A percentile compares a stretch with the other conserved stretches of the same genome.
phyloP scores from a whole-genome alignment of 495 filamentous ascomycete genomes.

The Aspergillus cristatus region DNA sequence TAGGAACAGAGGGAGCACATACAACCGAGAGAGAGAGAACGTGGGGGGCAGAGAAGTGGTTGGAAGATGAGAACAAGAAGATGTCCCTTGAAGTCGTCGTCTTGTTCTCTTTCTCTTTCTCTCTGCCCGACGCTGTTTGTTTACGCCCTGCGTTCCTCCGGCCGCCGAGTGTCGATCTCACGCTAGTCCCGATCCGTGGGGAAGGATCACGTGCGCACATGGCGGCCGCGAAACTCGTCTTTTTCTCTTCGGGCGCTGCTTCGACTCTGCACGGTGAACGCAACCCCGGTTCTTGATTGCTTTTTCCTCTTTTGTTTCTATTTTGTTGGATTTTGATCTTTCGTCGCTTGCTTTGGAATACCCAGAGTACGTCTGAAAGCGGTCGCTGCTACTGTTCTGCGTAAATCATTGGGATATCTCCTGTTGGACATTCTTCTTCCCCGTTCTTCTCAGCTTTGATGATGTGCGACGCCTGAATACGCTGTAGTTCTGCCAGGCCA shows the following conservation, averaged over 20 bases:
- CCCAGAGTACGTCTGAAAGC: no score
- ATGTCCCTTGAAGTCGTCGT: no score
- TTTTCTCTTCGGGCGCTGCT: constrained; percentile 5
- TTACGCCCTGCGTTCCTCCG: constrained; percentile 33
- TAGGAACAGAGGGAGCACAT: not conserved
- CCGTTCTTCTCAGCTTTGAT: not conserved
- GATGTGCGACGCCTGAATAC: constrained; percentile 9
- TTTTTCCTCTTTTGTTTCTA: not conserved
- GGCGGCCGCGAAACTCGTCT: constrained; percentile 13
- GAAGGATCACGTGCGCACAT: constrained; percentile 19
- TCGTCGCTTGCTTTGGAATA: no score
- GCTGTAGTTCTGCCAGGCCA: not conserved
- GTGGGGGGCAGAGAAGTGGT: not conserved
- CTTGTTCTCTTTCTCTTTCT: no score
- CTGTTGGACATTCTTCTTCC: no score
- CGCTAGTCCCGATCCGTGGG: constrained; percentile 18
- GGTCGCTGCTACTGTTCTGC: no score
- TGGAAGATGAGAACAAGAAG: no score
- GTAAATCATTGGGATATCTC: no score
- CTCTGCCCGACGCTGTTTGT: constrained; percentile 24
- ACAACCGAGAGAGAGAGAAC: not conserved
- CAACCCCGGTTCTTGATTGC: no score
- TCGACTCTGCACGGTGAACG: not conserved
- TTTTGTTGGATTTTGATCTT: no score
- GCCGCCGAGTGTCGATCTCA: constrained; percentile 24